Percentiles rank a stretch among this genome's conserved stretches.
Evolutionary conservation across 2,329 filamentous ascomycete genomes (phyloP).

Genomic region (Cladosporium sphaerospermum): DNA sequence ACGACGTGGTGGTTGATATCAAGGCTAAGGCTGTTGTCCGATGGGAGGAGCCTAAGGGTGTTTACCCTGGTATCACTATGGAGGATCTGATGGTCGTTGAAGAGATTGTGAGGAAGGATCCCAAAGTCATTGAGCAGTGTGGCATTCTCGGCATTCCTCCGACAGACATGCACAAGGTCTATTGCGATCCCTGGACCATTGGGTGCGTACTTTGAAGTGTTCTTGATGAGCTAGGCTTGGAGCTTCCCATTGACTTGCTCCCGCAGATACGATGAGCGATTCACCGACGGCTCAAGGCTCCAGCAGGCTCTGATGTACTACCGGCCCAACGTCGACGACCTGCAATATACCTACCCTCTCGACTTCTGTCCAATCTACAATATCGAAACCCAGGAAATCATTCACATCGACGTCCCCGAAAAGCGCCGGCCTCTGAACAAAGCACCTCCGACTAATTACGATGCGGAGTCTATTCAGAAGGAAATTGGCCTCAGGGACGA

Average conservation of each 20-base stretch:
- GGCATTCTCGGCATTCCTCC: slow-evolving; percentile 68
- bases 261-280: slow-evolving; percentile 68
- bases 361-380: slow-evolving; percentile 90
- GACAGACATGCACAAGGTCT: slow-evolving; percentile 85
- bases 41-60: slow-evolving; percentile 66
- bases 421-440: slow-evolving; percentile 67
- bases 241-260: too few relatives aligned
- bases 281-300: slow-evolving; percentile 66
- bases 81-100: slow-evolving; percentile 79
- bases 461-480: slow-evolving; percentile 61
- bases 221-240: neutral
- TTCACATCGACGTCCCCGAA: slow-evolving; percentile 75
- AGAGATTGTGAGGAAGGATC: slow-evolving; percentile 63
- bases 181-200: slow-evolving; percentile 91
- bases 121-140: slow-evolving; percentile 85
- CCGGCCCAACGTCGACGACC: slow-evolving; percentile 72
- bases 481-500: slow-evolving; percentile 68
- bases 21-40: slow-evolving; percentile 56
- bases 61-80: slow-evolving; percentile 83
- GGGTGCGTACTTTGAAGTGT: slow-evolving; percentile 57
- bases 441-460: slow-evolving; percentile 68
- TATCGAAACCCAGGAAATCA: slow-evolving; percentile 64
- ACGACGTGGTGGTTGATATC: slow-evolving; percentile 71
- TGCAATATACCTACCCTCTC: slow-evolving; percentile 79
- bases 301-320: slow-evolving; percentile 94